phyloP scores from a whole-genome alignment of 306 rosid genomes.

The Sicyos edulis region DNA sequence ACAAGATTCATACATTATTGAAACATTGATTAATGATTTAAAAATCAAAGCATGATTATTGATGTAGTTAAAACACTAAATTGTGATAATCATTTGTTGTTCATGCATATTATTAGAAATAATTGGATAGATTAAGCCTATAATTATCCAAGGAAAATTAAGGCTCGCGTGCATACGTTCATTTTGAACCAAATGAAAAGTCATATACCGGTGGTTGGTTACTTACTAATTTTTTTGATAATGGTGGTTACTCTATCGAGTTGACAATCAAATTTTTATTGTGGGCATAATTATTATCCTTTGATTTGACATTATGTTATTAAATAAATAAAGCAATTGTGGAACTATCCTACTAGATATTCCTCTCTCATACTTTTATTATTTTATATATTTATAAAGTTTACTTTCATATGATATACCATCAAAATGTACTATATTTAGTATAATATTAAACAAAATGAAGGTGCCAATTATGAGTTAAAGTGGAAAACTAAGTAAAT shows the following conservation, averaged over 20 bases:
- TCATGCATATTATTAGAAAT: conserved; percentile 22
- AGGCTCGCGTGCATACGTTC: conserved; percentile 49
- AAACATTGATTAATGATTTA: background rate
- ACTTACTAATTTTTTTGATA: no score
- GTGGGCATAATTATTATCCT: conserved; percentile 28
- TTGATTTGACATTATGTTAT: conserved; percentile 27
- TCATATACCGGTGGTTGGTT: no score
- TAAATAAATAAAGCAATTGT: conserved; percentile 11
- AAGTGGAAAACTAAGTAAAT: conserved; percentile 4
- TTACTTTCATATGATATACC: background rate
- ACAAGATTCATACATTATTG: background rate
- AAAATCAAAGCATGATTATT: background rate
- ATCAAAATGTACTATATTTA: conserved; percentile 10
- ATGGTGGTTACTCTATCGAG: conserved; percentile 20
- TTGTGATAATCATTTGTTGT: background rate
- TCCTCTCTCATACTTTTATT: background rate
- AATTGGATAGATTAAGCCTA: conserved; percentile 29
- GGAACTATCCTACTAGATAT: conserved; percentile 18
- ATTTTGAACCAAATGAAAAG: conserved; percentile 13
- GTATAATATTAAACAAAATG: conserved; percentile 11
- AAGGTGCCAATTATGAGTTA: conserved; percentile 9
- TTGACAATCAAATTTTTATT: conserved; percentile 38
- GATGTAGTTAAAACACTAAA: background rate
- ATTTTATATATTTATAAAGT: background rate
- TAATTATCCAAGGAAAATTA: conserved; percentile 43